phyloP scores from a whole-genome alignment of 805 yeast genomes.

The Ascoidea tarda region DNA sequence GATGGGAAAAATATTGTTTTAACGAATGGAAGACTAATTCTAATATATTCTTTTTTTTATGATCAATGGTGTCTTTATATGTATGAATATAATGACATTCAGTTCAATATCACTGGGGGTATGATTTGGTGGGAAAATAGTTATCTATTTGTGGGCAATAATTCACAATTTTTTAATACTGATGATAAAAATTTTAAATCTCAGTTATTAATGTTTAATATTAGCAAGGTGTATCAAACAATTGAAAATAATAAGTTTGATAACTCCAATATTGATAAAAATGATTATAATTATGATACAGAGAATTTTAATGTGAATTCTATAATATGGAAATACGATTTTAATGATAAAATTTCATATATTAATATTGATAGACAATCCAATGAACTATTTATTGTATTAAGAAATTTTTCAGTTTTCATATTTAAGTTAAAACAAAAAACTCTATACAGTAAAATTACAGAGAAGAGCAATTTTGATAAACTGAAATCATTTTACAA shows the following conservation, averaged over 20 bases:
- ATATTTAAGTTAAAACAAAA: conserved; percentile 13
- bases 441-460: conserved; percentile 11
- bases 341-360: conserved; percentile 10
- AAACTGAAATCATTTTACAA: neutral
- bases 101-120: conserved; percentile 4
- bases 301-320: conserved; percentile 13
- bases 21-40: conserved; percentile 10
- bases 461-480: conserved; percentile 1
- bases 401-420: conserved; percentile 10
- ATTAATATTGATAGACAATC: conserved; percentile 11
- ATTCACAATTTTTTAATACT: too few species aligned
- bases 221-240: conserved; percentile 1
- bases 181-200: neutral
- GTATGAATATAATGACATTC: conserved; percentile 12
- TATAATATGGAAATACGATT: conserved; percentile 18
- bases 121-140: conserved; percentile 10
- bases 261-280: neutral
- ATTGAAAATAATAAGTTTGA: neutral
- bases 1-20: conserved; percentile 15
- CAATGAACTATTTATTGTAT: conserved; percentile 13
- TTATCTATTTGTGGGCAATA: conserved; percentile 7
- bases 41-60: conserved; percentile 13
- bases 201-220: conserved; percentile 8
- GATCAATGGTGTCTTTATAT: conserved; percentile 16
- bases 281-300: neutral